These are phyloP conservation scores for Brassica juncea DNA, from an alignment of 345 rosid genomes.

Conservation along the genomic window DNA sequence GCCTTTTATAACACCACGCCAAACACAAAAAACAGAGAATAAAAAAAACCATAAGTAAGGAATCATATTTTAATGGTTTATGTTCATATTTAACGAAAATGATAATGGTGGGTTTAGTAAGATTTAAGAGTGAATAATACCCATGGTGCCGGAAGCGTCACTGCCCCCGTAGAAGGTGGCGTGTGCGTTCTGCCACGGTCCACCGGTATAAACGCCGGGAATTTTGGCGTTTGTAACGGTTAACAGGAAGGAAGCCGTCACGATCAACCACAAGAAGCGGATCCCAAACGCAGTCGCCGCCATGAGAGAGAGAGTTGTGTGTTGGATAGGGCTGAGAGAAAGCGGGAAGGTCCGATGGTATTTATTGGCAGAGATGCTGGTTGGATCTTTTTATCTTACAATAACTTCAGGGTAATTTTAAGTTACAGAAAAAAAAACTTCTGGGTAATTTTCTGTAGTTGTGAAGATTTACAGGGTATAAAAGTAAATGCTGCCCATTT, in stretches of 20 bases:
- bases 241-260: constrained; percentile 30
- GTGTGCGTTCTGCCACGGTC: constrained; percentile 71
- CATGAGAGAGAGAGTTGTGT: constrained; percentile 28
- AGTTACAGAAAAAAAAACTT: too few relatives aligned
- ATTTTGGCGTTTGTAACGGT: constrained; percentile 56
- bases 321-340: constrained; percentile 19
- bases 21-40: background rate
- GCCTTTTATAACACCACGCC: constrained; percentile 43
- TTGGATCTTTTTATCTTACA: background rate
- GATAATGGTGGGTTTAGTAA: background rate
- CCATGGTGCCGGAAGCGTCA: constrained; percentile 94
- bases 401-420: background rate
- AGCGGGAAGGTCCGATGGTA: constrained; percentile 30
- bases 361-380: constrained; percentile 26
- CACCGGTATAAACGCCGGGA: constrained; percentile 74
- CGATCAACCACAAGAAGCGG: constrained; percentile 33
- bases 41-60: background rate
- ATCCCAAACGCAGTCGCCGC: constrained; percentile 29
- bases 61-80: background rate
- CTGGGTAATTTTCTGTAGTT: background rate
- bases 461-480: background rate
- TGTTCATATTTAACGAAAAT: background rate
- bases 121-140: constrained; percentile 40
- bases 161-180: constrained; percentile 89
- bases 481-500: background rate